Evolutionary conservation across 148 eudicot species (phyloP), one percentile per base, ranked within the genome.

Genomic region (Nepenthes gracilis): DNA sequence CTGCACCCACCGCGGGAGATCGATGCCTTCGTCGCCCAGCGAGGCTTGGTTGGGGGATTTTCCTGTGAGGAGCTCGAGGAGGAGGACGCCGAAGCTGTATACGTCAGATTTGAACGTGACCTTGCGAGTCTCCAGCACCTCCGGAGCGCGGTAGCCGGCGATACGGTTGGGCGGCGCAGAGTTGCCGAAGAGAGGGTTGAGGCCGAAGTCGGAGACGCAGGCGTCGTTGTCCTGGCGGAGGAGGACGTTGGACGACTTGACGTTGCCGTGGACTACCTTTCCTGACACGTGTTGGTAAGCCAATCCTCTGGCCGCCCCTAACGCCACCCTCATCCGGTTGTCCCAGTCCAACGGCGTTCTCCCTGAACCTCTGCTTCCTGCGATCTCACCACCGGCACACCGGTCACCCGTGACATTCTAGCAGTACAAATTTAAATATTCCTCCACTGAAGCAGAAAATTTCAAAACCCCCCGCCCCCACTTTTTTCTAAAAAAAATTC

Each of bases 1-100:
- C 54, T 94, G 97, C 10, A 94, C 99, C 99, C 99, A 94, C 74
- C 99, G 70, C 1, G 99, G 99, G 8, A 94, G 71, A 61, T 94
- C 99, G 6, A 94, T 86, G 36, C 99, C 99, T 60, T 94, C 99
- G 38, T 94, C 63, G 33, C 62, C 85, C 3, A 83, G 14, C 1
- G 85, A 83, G 11, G 86, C 91, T 43, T 85, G 91, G 40, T 82
- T 85, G 1, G 91, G 91, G 9, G 91, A 72, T 68, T 85, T 85
- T 0, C 91, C 91, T 0, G 91, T 85, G n/a, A 85, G 57, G 11
- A 85, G 71, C 66, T 85, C 91, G 0, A 85, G 67, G 6, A 85
- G 48, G n/a, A 85, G 52, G 1, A 85, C 87, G 0, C 91, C 91
- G 36, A 82, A 82, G 67, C 91, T 82, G 67, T 85, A 85, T 32